These are phyloP conservation scores for Cryptosporidium ryanae DNA, from an alignment of 169 alveolate genomes.

Conservation along the genomic window DNA sequence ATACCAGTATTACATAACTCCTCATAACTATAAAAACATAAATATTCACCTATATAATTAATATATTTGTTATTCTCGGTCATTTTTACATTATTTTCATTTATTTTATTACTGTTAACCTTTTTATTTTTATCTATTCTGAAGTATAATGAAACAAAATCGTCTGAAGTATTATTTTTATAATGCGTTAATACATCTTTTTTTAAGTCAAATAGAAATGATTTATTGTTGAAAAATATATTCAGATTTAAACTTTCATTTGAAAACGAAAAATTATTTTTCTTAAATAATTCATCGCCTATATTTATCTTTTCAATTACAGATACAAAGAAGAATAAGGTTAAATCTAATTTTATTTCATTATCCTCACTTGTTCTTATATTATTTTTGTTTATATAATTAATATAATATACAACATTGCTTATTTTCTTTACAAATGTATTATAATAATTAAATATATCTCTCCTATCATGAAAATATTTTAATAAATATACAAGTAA, in stretches of 20 bases:
- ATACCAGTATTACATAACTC: conserved; percentile 10
- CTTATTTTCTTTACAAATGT: conserved; percentile 6
- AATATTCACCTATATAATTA: conserved; percentile 37
- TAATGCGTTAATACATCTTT: too few relatives aligned
- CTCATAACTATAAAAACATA: conserved; percentile 16
- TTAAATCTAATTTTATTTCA: conserved; percentile 27
- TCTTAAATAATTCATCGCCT: background rate
- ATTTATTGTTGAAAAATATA: conserved; percentile 17
- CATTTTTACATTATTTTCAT: background rate
- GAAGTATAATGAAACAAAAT: background rate
- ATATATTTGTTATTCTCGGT: background rate
- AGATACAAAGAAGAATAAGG: conserved; percentile 3
- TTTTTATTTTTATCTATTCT: background rate
- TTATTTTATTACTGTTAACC: background rate
- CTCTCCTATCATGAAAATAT: background rate
- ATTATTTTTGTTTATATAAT: conserved; percentile 6
- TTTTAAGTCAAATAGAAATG: conserved; percentile 1
- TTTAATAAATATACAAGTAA: background rate
- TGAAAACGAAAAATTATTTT: background rate
- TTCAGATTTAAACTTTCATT: conserved; percentile 13
- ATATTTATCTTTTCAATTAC: background rate
- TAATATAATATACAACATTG: conserved; percentile 16
- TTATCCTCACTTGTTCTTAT: conserved; percentile 16
- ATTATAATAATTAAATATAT: conserved; percentile 2
- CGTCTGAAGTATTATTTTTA: background rate